Conservation (phyloP, 148 eudicot species). For the Dysphania ambrosioides region DNA sequence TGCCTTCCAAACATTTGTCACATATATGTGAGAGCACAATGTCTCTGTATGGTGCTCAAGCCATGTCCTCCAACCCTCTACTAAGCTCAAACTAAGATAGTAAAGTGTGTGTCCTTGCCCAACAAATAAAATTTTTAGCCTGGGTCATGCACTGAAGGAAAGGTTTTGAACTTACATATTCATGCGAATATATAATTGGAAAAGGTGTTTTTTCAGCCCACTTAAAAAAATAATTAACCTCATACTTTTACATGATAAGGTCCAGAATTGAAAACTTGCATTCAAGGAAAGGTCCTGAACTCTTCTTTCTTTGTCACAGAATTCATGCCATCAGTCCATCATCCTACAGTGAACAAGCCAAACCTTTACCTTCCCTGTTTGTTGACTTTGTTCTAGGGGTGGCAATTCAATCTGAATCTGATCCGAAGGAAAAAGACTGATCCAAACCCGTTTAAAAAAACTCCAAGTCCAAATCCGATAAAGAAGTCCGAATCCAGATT, state of each 20-base stretch:
- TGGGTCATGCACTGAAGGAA: not conserved
- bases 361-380: not conserved
- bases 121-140: not conserved
- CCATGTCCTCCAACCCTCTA: not conserved
- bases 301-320: not conserved
- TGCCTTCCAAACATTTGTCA: not conserved
- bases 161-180: not conserved
- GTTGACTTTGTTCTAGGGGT: no score
- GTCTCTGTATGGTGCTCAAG: not conserved
- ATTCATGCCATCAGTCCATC: not conserved
- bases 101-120: not conserved
- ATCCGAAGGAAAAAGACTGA: no score
- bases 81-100: not conserved
- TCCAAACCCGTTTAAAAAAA: no score
- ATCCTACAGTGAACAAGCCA: not conserved
- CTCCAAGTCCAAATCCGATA: no score
- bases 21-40: not conserved
- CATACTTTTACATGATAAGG: not conserved
- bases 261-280: not conserved
- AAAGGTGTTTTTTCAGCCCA: not conserved
- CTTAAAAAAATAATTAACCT: not conserved
- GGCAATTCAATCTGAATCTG: no score
- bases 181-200: not conserved
- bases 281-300: not conserved
- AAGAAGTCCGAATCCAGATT: no score